phyloP scores from a whole-genome alignment of 345 rosid genomes.

The Eucalyptus camaldulensis region DNA sequence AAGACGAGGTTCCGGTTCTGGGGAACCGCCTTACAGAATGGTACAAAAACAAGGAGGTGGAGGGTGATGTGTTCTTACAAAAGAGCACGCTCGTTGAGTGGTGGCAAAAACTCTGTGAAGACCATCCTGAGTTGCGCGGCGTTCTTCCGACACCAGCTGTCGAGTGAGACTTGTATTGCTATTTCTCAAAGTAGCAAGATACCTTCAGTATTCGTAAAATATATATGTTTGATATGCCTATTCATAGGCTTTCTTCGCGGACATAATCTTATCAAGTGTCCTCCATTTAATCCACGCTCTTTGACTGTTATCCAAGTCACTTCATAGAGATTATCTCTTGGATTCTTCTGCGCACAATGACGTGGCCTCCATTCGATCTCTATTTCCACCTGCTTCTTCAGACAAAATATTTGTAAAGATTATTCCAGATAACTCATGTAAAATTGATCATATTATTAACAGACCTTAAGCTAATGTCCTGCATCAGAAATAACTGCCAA shows the following conservation, averaged over 20 bases:
- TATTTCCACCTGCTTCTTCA: background rate
- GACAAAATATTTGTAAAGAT: background rate
- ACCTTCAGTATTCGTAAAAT: rapidly evolving
- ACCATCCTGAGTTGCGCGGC: background rate
- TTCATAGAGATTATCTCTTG: background rate
- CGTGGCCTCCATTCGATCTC: background rate
- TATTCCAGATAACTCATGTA: background rate
- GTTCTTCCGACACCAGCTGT: rapidly evolving
- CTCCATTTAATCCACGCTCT: background rate
- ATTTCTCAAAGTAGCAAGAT: background rate
- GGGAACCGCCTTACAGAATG: background rate
- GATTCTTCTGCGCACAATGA: background rate
- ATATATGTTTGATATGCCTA: background rate
- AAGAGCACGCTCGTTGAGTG: background rate
- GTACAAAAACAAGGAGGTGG: background rate
- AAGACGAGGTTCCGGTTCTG: background rate
- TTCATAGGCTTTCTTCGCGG: no score
- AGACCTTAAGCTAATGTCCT: background rate
- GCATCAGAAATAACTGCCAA: background rate
- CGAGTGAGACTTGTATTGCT: background rate
- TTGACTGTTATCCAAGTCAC: background rate
- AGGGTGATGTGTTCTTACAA: background rate
- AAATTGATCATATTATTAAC: background rate
- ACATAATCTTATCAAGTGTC: rapidly evolving
- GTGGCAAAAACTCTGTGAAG: background rate